Evolutionary conservation across 257 asterid genomes (phyloP).

Genomic region (Petrea volubilis): DNA sequence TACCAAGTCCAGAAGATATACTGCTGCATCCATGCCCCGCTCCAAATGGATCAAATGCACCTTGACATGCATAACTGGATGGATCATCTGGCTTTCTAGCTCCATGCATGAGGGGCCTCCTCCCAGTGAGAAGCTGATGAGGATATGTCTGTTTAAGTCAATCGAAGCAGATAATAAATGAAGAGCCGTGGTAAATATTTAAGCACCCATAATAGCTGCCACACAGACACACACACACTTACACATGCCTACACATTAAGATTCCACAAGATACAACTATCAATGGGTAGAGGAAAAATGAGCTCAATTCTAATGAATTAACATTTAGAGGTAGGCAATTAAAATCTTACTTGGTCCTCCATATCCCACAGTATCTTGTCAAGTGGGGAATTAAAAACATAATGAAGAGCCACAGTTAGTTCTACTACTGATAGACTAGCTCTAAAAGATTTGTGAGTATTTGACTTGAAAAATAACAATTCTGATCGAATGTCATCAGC

Average conservation of each 20-base stretch:
- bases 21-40: conserved; percentile 95
- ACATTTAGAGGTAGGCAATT: not conserved
- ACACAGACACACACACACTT: not conserved
- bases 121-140: conserved; percentile 91
- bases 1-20: conserved; percentile 95
- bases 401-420: conserved; percentile 81
- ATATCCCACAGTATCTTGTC: conserved; percentile 95
- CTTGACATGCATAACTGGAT: conserved; percentile 36
- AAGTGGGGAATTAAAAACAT: conserved; percentile 74
- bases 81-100: conserved; percentile 33
- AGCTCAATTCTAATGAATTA: not conserved
- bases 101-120: conserved; percentile 48
- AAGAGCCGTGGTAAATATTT: not conserved
- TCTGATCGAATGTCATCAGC: conserved; percentile 82
- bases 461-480: conserved; percentile 44
- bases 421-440: conserved; percentile 72
- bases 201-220: conserved; percentile 2
- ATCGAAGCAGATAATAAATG: conserved; percentile 7
- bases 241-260: not conserved
- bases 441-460: conserved; percentile 41
- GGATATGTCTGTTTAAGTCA: conserved; percentile 66
- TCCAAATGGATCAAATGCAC: conserved; percentile 65
- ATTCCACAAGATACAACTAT: not conserved
- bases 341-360: conserved; percentile 77
- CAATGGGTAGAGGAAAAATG: not conserved